A percentile compares a stretch with the other conserved stretches of the same genome.
Conservation (phyloP, 495 filamentous ascomycete genomes). For the Chaetomidium leptoderma region DNA sequence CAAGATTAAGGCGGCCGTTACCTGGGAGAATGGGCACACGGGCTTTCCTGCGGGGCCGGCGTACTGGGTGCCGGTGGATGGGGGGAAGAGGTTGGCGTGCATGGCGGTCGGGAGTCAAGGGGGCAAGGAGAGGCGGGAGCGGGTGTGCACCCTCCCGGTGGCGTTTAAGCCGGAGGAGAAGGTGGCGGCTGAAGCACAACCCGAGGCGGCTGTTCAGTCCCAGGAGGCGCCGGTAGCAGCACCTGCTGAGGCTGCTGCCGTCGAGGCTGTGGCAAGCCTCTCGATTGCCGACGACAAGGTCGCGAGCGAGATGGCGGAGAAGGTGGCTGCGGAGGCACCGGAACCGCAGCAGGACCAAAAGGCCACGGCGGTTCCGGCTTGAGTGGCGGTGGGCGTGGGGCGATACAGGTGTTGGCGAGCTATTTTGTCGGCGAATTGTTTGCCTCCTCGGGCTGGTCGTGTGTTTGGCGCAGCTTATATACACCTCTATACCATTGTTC, state of each 20-base stretch:
- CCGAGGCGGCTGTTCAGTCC: constrained; percentile 16
- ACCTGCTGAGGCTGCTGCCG: constrained; percentile 5
- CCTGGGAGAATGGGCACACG: constrained; percentile 43
- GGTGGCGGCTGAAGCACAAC: not conserved
- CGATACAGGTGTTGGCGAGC: not conserved
- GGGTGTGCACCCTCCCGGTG: constrained; percentile 44
- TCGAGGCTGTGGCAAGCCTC: constrained; percentile 20
- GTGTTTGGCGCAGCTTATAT: constrained; percentile 9
- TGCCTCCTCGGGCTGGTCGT: too few relatives aligned
- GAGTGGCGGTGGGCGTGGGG: not conserved
- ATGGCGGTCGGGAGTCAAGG: constrained; percentile 42
- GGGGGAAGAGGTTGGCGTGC: constrained; percentile 40
- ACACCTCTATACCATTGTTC: not conserved
- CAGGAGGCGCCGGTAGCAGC: constrained; percentile 8
- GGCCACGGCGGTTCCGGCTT: constrained; percentile 3
- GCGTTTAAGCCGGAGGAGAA: constrained; percentile 24
- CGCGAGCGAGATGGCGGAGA: constrained; percentile 24
- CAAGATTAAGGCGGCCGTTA: constrained; percentile 46
- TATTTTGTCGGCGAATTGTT: too few relatives aligned
- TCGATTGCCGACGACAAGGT: constrained; percentile 15
- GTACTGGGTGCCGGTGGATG: constrained; percentile 45
- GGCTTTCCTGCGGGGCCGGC: constrained; percentile 48
- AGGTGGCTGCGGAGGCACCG: constrained; percentile 13
- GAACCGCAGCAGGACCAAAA: constrained; percentile 11
- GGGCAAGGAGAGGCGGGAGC: constrained; percentile 34